Base-by-base conservation (phyloP, 2,329 filamentous ascomycete genomes). In the Elsinoe fawcettii region DNA sequence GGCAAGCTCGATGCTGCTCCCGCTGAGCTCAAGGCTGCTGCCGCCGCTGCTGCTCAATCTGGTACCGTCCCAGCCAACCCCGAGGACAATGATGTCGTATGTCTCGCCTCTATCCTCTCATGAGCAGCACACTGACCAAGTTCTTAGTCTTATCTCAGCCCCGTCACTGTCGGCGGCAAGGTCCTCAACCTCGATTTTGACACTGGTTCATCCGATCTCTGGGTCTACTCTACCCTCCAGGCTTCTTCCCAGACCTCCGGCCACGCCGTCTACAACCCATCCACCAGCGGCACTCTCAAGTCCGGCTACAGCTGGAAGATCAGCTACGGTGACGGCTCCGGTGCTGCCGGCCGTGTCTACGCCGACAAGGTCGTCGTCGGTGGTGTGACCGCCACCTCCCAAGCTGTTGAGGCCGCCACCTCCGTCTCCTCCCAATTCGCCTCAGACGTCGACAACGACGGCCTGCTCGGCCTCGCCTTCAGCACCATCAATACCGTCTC, bases 161-260 rank as follows among this genome's bases (percentile, higher is more conserved):
- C 84, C 0, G 80, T 90, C 47, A 77, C 74, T 1, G 74, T 90
- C 60, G 87, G 86, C 41, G 72, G 78, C 66, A 82, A 85, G 63
- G 79, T 74, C 3, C 67, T 88, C 61, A 78, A 82, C 60, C 69
- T 90, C 59, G 85, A 88, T 66, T 79, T 90, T 60, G 87, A 90
- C 63, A 90, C 87, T n/a, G 85, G 77, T 61, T 86, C 76, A 61
- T 77, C 83, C 44, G 84, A 87, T 70, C 79, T 87, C 51, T 93
- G 79, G 80, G 86, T 82, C 37, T 87, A 85, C 70, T 86, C 84
- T 0, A 76, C 75, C 16, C 74, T 83, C 23, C 79, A 84, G 12
- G 67, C 79, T 4, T 63, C 71, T 5, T 70, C 71, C 14, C 71
- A 82, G 55, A 75, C 78, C 25, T 66, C 68, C 6, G 82, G 80